Conservation (phyloP, 441 rosid genomes). For the Raphanus hybrid region DNA sequence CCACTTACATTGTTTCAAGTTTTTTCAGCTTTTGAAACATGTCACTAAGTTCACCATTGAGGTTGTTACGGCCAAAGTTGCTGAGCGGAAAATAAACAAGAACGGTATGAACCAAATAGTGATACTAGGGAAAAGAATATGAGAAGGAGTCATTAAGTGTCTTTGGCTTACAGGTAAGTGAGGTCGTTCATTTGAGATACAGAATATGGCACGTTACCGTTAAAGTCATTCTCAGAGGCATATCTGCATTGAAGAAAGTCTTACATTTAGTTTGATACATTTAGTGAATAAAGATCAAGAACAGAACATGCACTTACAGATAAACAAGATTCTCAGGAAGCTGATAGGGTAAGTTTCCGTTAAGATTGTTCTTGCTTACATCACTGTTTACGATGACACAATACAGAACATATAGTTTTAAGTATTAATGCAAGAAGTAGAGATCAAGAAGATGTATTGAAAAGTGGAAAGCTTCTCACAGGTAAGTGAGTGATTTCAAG, state of each 20-base stretch:
- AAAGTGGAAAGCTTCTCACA: too few species aligned
- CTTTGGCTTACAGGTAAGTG: too few species aligned
- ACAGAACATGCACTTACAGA: slow-evolving; percentile 44
- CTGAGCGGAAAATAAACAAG: slow-evolving; percentile 48
- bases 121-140: not conserved
- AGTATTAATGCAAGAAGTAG: slow-evolving; percentile 27
- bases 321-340: slow-evolving; percentile 76
- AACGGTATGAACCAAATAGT: not conserved
- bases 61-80: slow-evolving; percentile 70
- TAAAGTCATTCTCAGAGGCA: slow-evolving; percentile 75
- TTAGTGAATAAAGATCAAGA: too few species aligned
- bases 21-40: slow-evolving; percentile 79
- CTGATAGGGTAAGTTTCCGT: slow-evolving; percentile 84
- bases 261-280: not conserved
- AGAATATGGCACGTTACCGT: not conserved
- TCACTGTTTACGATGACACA: slow-evolving; percentile 60
- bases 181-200: too few species aligned
- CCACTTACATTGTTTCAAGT: slow-evolving; percentile 75
- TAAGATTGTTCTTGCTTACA: slow-evolving; percentile 87
- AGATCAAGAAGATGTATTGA: not conserved
- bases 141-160: not conserved
- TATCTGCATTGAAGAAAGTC: slow-evolving; percentile 59
- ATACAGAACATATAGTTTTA: slow-evolving; percentile 2
- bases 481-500: slow-evolving; percentile 70
- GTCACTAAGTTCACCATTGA: slow-evolving; percentile 78